Conservation (phyloP, 176 grass and related monocot genomes). For the Microstegium vimineum region DNA sequence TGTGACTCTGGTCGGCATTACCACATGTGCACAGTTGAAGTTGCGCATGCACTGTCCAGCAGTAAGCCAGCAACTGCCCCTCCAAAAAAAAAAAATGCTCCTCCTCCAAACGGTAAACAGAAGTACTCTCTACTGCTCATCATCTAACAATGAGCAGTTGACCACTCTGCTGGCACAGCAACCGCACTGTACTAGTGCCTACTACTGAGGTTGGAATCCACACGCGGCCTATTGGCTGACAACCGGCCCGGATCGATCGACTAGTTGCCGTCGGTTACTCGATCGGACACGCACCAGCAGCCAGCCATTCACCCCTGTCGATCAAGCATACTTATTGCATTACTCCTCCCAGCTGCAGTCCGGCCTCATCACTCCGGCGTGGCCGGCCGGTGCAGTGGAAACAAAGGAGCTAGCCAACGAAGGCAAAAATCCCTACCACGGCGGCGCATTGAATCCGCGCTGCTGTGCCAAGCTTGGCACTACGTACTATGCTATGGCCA, state of each 20-base stretch:
- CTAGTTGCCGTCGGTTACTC: not conserved
- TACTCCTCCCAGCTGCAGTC: not conserved
- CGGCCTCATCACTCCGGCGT: not conserved
- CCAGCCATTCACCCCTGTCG: not conserved
- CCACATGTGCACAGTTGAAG: not conserved
- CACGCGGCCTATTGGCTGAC: not conserved
- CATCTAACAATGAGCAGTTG: no score
- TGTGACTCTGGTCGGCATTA: not conserved
- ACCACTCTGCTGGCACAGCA: not conserved
- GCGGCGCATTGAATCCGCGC: slow-evolving; percentile 44
- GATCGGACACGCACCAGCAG: not conserved
- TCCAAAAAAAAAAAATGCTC: no score
- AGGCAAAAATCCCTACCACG: not conserved
- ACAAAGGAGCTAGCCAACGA: not conserved
- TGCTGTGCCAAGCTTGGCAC: not conserved
- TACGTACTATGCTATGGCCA: not conserved
- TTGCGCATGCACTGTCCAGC: not conserved
- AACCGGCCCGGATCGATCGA: not conserved
- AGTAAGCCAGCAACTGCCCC: not conserved
- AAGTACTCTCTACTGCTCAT: no score
- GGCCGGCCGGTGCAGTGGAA: not conserved
- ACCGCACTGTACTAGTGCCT: not conserved
- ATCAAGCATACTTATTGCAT: no score
- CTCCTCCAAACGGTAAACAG: no score
- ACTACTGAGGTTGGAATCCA: not conserved